Evolutionary conservation across 768 basidiomycete genomes (phyloP).

Genomic region (Agaricus subrufescens): DNA sequence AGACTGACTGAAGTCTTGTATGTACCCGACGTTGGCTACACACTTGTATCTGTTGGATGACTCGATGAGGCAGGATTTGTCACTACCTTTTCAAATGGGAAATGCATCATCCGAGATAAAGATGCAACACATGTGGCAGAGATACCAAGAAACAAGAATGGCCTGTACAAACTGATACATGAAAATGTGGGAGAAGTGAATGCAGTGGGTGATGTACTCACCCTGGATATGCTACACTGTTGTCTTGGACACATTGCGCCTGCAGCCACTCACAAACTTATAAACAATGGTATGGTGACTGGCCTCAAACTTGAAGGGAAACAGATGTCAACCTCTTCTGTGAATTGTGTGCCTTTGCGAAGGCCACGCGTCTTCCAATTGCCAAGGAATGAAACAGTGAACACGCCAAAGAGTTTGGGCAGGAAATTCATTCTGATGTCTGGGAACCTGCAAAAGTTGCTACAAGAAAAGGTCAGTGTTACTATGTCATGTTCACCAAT

Average conservation of each 20-base stretch:
- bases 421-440: constrained; percentile 27
- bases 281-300: constrained; percentile 21
- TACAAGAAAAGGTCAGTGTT: constrained; percentile 15
- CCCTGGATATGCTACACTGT: neutral
- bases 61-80: neutral
- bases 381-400: constrained; percentile 20
- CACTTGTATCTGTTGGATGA: constrained; percentile 15
- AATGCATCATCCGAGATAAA: constrained; percentile 17
- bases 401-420: constrained; percentile 14
- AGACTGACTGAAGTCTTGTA: constrained; percentile 30
- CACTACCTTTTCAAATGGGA: neutral
- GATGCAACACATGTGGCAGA: constrained; percentile 16
- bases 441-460: constrained; percentile 30
- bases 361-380: constrained; percentile 29
- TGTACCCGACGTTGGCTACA: constrained; percentile 31
- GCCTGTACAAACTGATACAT: neutral
- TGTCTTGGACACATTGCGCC: neutral
- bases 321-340: constrained; percentile 11
- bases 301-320: constrained; percentile 22
- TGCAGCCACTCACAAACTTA: constrained; percentile 15
- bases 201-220: neutral
- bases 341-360: constrained; percentile 16
- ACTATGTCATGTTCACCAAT: constrained; percentile 28
- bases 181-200: constrained; percentile 2
- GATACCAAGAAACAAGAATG: constrained; percentile 10